Evolutionary conservation across 192 early-diverging fungal genomes (phyloP), one percentile per base, ranked within the genome.

Genomic region (Pecoramyces ruminantium): DNA sequence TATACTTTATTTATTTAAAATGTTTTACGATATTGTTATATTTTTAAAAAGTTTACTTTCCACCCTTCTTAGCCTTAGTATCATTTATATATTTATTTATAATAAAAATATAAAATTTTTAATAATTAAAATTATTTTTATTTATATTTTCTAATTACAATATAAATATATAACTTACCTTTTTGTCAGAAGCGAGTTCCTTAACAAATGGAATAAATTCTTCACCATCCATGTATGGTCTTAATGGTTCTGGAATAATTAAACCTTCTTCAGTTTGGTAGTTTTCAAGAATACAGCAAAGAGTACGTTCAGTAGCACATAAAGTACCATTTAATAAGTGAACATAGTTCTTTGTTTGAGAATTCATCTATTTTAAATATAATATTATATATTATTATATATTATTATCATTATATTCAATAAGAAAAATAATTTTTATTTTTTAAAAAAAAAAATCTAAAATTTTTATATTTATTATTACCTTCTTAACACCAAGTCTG

Each of bases 251-350:
- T 34, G 97, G 97, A 30, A 99, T 90, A 79, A 92, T 89, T 51
- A 99, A 89, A 81, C 97, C 97, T 39, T 93, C 86, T 77, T 84
- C 84, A 13, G 96, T 98, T 86, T 99, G 98, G 86, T 92, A 96
- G 88, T 96, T 98, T 87, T 99, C 98, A 79, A 98, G 84, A 67
- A 99, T 85, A 86, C 95, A 94, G 85, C 97, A 99, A 79, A 99
- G 86, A 28, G 98, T 93, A 34, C 98, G 92, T 82, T 96, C 96
- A 40, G 96, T 98, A 77, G 98, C 98, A 79, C 93, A 95, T 78
- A 99, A 88, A 4, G 98, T 99, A 79, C 96, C 94, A 91, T 99
- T 99, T 79, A 99, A 92, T 86, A 93, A 94, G 86, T 99, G 98
- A 30, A 95, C 98, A 82, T 96, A 99, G 83, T 92, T 94, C 90